Evolutionary conservation across 805 yeast species (phyloP).

Genomic region (Monosporozyma servazzii): DNA sequence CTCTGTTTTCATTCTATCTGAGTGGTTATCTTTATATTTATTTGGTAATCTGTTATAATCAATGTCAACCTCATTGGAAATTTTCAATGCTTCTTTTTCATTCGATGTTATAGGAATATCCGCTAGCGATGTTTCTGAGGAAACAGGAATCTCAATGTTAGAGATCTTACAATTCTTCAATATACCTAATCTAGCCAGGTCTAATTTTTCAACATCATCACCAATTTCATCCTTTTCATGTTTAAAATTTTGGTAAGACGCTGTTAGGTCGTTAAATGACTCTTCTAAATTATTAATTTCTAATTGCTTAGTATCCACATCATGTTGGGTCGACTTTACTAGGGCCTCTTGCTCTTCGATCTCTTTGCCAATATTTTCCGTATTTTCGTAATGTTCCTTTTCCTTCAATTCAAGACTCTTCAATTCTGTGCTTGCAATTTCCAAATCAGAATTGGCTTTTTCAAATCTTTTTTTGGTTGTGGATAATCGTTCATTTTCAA

Average conservation of each 20-base stretch:
- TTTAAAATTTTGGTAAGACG: constrained; percentile 22
- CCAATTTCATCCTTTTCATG: constrained; percentile 35
- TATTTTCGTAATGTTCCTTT: constrained; percentile 23
- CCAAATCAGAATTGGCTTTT: constrained; percentile 33
- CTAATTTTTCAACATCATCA: constrained; percentile 45
- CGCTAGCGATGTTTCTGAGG: constrained; percentile 46
- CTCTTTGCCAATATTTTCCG: constrained; percentile 35
- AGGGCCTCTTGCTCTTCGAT: constrained; percentile 33
- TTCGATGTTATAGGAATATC: constrained; percentile 52
- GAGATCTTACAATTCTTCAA: constrained; percentile 70
- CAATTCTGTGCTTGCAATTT: constrained; percentile 31
- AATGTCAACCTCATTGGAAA: constrained; percentile 41
- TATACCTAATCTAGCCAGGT: constrained; percentile 47
- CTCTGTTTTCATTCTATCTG: constrained; percentile 25
- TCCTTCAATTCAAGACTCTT: constrained; percentile 29
- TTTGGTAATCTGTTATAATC: constrained; percentile 44
- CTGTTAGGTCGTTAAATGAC: constrained; percentile 31
- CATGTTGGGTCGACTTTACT: constrained; percentile 27
- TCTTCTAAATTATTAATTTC: constrained; percentile 42
- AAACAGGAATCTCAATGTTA: constrained; percentile 53
- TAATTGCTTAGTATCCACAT: constrained; percentile 26
- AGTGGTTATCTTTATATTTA: constrained; percentile 33
- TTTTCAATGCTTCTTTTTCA: constrained; percentile 31
- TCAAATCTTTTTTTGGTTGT: constrained; percentile 44
- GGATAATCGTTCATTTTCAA: constrained; percentile 51